Conservation (phyloP, 164 flowering plant species). For the Sedum album region DNA sequence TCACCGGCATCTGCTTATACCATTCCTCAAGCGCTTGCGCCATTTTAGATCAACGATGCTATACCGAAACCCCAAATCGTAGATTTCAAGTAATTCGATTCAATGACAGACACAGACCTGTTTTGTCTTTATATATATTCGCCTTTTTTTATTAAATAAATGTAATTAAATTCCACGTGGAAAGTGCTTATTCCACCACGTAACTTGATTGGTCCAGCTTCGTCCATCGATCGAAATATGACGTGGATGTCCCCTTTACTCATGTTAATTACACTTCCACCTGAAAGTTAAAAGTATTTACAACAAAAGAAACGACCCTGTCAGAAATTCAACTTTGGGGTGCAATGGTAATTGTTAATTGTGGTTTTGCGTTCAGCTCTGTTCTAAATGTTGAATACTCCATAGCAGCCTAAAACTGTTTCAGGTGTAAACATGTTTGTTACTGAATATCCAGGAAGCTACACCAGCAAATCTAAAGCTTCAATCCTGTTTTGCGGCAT, state of each 20-base stretch:
- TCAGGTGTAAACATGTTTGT: too few species aligned
- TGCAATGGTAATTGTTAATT: too few species aligned
- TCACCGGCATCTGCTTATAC: slow-evolving; percentile 99
- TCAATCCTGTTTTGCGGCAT: too few species aligned
- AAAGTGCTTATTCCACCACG: background rate
- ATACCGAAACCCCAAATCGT: background rate
- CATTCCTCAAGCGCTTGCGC: slow-evolving; percentile 99
- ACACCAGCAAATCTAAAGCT: too few species aligned
- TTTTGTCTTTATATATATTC: background rate
- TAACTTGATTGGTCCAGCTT: background rate
- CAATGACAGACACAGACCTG: background rate
- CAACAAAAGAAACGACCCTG: too few species aligned
- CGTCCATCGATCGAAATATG: background rate
- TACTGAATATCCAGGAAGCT: too few species aligned
- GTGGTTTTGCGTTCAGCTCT: too few species aligned
- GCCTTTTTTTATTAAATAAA: background rate
- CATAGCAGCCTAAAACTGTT: too few species aligned
- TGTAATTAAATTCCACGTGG: background rate
- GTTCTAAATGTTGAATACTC: too few species aligned
- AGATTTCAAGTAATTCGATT: background rate
- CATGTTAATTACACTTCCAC: too few species aligned
- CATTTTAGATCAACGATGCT: slow-evolving; percentile 31
- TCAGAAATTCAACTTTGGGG: too few species aligned
- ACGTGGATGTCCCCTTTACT: background rate
- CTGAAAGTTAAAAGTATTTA: too few species aligned